Base-by-base conservation (phyloP, 2,329 filamentous ascomycete genomes). In the Pyrenochaeta sp. region DNA sequence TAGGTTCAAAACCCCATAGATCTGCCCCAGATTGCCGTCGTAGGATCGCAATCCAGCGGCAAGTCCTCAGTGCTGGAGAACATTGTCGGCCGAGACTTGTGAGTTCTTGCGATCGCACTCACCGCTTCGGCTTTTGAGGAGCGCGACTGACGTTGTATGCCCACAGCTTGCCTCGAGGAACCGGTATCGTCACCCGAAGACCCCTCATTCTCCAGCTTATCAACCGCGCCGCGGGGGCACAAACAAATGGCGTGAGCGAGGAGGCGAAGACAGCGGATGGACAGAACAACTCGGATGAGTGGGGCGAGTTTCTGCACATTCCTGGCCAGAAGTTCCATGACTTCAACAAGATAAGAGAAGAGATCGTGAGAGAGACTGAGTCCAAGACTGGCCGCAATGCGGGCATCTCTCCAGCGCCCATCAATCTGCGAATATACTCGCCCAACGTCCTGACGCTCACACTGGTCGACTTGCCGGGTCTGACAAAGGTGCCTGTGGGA, bases 61-160 rank as follows among this genome's bases (percentile, higher is more conserved):
- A 99, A 99, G 88, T 97, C 92, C 84, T 99, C 95, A 15, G 95
- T 99, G 67, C 81, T 99, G 72, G 95, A 99, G 80, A 99, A 99
- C 75, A 99, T 99, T 72, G 95, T 99, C 52, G 95, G 95, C 54
- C 87, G 95, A 83, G 95, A 99, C 81, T 99, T 99, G 94, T 98
- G 84, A 82, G 91, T 84, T 53, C 40, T 35, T 31, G 17, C 36
- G 31, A 33, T 21, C 33, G n/a, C 36, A 21, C 15, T 41, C 30
- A 12, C 31, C 39, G 32, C 40, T 31, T 40, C n/a, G 23, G 48
- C 37, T 41, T 50, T 49, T 39, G 49, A 54, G 54, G 32, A 45
- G 51, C 4, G 23, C 61, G 62, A 69, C 67, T 75, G 48, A 73
- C 63, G 46, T 40, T 41, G 27, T 18, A 41, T 50, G 44, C 49